A percentile compares a stretch with the other conserved stretches of the same genome.
phyloP scores from a whole-genome alignment of 78 protist species.

The Dictyostelium citrinum region DNA sequence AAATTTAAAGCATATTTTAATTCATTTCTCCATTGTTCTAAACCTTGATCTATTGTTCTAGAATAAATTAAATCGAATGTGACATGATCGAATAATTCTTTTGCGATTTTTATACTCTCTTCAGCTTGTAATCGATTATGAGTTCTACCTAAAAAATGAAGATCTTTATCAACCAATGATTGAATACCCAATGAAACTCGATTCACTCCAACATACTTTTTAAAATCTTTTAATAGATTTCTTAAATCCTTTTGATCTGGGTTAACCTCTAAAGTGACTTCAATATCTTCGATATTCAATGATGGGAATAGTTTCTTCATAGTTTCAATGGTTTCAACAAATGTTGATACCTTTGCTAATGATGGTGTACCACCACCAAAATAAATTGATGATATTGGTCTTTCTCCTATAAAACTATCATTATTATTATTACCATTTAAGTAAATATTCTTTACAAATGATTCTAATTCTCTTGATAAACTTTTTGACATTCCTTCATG shows the following conservation, averaged over 20 bases:
- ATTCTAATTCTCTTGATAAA: not conserved
- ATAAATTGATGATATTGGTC: constrained; percentile 50
- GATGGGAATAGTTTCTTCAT: not conserved
- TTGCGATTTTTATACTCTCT: not conserved
- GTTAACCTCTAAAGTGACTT: constrained; percentile 74
- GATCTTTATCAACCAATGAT: constrained; percentile 38
- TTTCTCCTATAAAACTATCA: too few relatives aligned
- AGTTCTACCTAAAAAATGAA: constrained; percentile 47
- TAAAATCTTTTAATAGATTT: constrained; percentile 31
- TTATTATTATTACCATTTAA: not conserved
- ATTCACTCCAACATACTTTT: constrained; percentile 25
- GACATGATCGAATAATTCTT: constrained; percentile 31
- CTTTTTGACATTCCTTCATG: constrained; percentile 36
- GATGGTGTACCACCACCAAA: constrained; percentile 88
- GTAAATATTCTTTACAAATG: not conserved
- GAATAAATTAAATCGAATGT: constrained; percentile 74
- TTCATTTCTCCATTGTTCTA: constrained; percentile 48
- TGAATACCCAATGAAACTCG: constrained; percentile 78
- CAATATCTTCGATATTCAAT: not conserved
- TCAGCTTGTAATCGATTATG: constrained; percentile 20
- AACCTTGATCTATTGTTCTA: constrained; percentile 19
- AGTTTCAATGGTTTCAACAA: not conserved
- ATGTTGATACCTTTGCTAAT: constrained; percentile 37
- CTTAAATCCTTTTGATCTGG: constrained; percentile 42
- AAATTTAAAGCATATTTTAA: constrained; percentile 12